These are phyloP conservation scores for Phytopythium helicoides DNA, from an alignment of 352 stramenopile genomes.

Conservation along the genomic window DNA sequence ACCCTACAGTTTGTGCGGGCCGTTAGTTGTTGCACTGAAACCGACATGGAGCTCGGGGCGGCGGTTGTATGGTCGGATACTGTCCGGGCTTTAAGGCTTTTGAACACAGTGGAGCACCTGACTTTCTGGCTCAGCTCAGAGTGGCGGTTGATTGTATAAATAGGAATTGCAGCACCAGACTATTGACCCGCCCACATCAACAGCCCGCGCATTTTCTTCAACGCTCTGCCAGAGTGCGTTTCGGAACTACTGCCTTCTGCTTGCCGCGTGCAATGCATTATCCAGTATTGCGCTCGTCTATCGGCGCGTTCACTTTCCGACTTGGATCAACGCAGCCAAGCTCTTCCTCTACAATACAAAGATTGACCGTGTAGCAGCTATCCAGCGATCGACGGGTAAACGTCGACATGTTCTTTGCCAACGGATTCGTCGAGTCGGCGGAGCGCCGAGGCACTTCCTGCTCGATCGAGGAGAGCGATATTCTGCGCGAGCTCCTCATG, in stretches of 20 bases:
- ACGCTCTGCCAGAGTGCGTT: slow-evolving; percentile 5
- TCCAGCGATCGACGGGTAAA: too few relatives aligned
- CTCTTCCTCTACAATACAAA: slow-evolving; percentile 9
- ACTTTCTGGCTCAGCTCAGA: too few relatives aligned
- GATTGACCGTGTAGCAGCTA: not conserved
- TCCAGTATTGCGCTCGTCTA: not conserved
- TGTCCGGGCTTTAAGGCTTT: too few relatives aligned
- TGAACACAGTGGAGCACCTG: too few relatives aligned
- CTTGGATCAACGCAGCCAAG: slow-evolving; percentile 14
- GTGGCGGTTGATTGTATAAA: too few relatives aligned
- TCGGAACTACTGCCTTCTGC: slow-evolving; percentile 7
- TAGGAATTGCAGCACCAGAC: too few relatives aligned
- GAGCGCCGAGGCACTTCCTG: slow-evolving; percentile 44
- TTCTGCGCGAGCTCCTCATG: slow-evolving; percentile 70
- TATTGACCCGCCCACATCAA: too few relatives aligned
- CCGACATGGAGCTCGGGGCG: too few relatives aligned
- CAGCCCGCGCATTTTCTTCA: too few relatives aligned
- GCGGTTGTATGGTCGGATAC: too few relatives aligned
- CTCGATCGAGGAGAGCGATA: slow-evolving; percentile 65
- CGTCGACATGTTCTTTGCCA: slow-evolving; percentile 65
- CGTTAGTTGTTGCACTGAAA: too few relatives aligned
- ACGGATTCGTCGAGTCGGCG: slow-evolving; percentile 55
- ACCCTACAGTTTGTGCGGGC: not conserved
- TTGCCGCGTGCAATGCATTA: slow-evolving; percentile 1
- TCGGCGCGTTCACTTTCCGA: slow-evolving; percentile 31